These are phyloP conservation scores for Clavispora vitiphila DNA, from an alignment of 805 yeast genomes.

Conservation along the genomic window DNA sequence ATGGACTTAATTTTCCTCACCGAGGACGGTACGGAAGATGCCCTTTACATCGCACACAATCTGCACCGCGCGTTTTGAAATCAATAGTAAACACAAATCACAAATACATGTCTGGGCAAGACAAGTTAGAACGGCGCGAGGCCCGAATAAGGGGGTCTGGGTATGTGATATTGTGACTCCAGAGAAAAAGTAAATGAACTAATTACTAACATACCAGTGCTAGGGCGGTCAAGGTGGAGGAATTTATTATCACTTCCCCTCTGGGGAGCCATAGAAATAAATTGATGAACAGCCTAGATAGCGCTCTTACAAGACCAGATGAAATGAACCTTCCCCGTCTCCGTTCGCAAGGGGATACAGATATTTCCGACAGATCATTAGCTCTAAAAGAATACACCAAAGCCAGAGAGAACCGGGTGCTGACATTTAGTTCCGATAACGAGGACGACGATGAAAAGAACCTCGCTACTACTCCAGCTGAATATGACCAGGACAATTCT, in stretches of 20 bases:
- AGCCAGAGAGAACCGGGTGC: conserved; percentile 4
- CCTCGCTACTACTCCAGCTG: background rate
- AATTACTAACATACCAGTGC: conserved; percentile 15
- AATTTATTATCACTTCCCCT: conserved; percentile 11
- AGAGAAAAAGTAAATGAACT: background rate
- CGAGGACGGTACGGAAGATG: no score
- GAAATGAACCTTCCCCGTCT: conserved; percentile 18
- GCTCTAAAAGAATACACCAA: background rate
- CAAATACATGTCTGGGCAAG: background rate
- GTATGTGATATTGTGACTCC: conserved; percentile 25
- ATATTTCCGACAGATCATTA: background rate
- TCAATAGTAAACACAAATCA: background rate
- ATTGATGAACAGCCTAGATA: conserved; percentile 15
- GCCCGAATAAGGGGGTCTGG: conserved; percentile 39
- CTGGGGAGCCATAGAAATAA: background rate
- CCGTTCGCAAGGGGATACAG: background rate
- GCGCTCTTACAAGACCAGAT: conserved; percentile 20
- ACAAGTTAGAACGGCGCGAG: conserved; percentile 19
- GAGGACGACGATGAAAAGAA: conserved; percentile 8
- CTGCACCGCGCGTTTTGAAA: background rate
- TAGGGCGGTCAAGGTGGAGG: conserved; percentile 15
- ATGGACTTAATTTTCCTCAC: no score
- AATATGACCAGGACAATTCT: background rate
- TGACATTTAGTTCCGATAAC: conserved; percentile 12
- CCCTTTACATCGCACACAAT: background rate